These are phyloP conservation scores for Choiromyces venosus DNA, from an alignment of 495 filamentous ascomycete species.

Conservation along the genomic window DNA sequence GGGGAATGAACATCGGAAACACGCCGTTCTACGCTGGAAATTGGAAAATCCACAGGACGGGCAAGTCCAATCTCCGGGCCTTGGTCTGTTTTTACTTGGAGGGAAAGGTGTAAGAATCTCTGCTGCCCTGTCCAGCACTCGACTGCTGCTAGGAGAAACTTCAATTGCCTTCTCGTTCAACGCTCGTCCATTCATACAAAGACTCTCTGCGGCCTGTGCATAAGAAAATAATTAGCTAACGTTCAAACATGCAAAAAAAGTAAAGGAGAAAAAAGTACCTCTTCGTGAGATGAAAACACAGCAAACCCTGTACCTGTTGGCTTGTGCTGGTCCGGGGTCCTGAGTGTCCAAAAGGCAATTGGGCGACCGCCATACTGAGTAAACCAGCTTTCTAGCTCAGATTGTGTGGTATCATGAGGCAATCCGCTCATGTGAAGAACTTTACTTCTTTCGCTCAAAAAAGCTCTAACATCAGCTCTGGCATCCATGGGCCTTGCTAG, in stretches of 20 bases:
- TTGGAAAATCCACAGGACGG: conserved; percentile 88
- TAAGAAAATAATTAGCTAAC: conserved; percentile 26
- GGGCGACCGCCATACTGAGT: conserved; percentile 96
- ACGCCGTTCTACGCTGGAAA: conserved; percentile 96
- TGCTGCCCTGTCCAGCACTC: conserved; percentile 88
- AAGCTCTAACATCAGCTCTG: conserved; percentile 91
- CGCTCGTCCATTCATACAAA: conserved; percentile 98
- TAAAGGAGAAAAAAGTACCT: conserved; percentile 58
- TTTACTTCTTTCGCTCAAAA: conserved; percentile 91
- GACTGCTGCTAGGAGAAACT: conserved; percentile 90
- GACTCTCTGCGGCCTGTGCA: conserved; percentile 77
- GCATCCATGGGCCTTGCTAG: conserved; percentile 94
- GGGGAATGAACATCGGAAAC: conserved; percentile 97
- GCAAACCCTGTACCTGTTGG: conserved; percentile 96
- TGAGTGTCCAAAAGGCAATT: conserved; percentile 98
- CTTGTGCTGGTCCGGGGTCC: conserved; percentile 97
- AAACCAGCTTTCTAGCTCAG: conserved; percentile 97
- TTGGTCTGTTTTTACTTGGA: conserved; percentile 94
- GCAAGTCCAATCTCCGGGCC: conserved; percentile 97
- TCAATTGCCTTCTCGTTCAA: conserved; percentile 98
- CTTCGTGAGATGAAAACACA: conserved; percentile 97
- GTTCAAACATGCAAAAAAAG: conserved; percentile 4
- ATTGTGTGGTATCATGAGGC: conserved; percentile 96
- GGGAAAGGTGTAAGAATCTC: conserved; percentile 96
- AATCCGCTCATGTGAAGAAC: conserved; percentile 95